phyloP scores from a whole-genome alignment of 2,329 filamentous ascomycete species.

The Curvularia sp. region DNA sequence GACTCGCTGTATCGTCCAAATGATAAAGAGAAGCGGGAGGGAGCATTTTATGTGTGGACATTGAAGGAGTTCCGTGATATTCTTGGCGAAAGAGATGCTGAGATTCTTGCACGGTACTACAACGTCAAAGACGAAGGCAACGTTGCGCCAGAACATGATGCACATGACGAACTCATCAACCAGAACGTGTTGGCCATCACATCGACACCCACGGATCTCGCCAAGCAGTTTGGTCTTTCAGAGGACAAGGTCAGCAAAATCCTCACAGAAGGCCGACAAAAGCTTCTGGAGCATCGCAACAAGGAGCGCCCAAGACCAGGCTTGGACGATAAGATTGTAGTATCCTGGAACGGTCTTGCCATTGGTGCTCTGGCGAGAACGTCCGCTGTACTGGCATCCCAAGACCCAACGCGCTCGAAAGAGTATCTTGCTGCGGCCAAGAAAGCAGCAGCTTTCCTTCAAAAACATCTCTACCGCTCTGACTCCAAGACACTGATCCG shows the following conservation, averaged over 20 bases:
- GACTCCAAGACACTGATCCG: constrained; percentile 70
- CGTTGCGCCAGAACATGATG: constrained; percentile 79
- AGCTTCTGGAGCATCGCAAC: constrained; percentile 74
- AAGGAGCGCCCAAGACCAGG: constrained; percentile 76
- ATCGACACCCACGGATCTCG: constrained; percentile 71
- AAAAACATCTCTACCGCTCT: constrained; percentile 73
- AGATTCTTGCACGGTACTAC: constrained; percentile 83
- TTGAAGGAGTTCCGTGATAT: constrained; percentile 82
- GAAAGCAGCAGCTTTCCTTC: constrained; percentile 75
- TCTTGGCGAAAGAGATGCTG: constrained; percentile 71
- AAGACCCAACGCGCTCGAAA: constrained; percentile 64
- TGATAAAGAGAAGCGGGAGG: constrained; percentile 83
- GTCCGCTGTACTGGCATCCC: constrained; percentile 68
- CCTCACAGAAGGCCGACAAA: constrained; percentile 70
- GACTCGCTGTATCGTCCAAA: constrained; percentile 79
- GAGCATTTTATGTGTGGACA: constrained; percentile 95
- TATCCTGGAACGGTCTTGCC: constrained; percentile 86
- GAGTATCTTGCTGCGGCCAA: constrained; percentile 71
- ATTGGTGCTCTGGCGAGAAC: constrained; percentile 82
- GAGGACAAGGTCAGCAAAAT: constrained; percentile 72
- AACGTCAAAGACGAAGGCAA: constrained; percentile 85
- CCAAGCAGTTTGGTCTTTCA: constrained; percentile 75
- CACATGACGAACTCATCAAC: constrained; percentile 91
- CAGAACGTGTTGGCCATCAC: constrained; percentile 85
- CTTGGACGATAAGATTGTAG: constrained; percentile 87